Base-by-base conservation (phyloP, 139 green algal genomes). In the Nannochloris sp. region DNA sequence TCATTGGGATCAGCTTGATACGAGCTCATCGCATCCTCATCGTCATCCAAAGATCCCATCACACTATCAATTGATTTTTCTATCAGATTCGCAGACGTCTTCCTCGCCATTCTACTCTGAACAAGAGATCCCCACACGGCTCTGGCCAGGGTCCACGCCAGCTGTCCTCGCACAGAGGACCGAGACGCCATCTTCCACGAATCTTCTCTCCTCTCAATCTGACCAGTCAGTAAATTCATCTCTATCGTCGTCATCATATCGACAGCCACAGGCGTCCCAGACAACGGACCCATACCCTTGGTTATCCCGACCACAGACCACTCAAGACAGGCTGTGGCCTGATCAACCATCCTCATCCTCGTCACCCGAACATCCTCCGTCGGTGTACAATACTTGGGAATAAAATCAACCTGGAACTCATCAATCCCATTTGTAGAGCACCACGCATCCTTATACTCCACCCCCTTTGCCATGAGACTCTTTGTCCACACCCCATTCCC, bases 201-300 rank as follows among this genome's bases (percentile, higher is more conserved):
- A 31, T 91, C 77, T 20, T 63, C 82, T 37, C 73, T 74, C 26
- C 31, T 28, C 9, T 64, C 71, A 20, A 89, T 72, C n/a, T 80
- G 68, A 2, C 84, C 84, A 3, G 84, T 90, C 20, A 91, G 49
- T 66, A 90, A 60, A 76, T 91, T 88, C 37, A 89, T 65, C 37
- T 49, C 44, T 31, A 85, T 68, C 1, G 58, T 61, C 2, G 62
- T 73, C 2, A 46, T 79, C 12, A 80, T 36, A 12, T 49, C 36
- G 6, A 66, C 53, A 43, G 56, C 68, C 25, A 81, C 60, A 28
- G 72, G 66, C 1, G 82, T 43, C 20, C 46, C 46, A 23, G 60
- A 16, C 8, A 37, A 63, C 13, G 33, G 33, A 40, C 33, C 33
- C 6, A 40, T 40, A 40, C 33, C 33, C 33, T 40, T 40, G 33